Base-by-base conservation (phyloP, 176 grass and related monocot species). In the Paspalum vaginatum region DNA sequence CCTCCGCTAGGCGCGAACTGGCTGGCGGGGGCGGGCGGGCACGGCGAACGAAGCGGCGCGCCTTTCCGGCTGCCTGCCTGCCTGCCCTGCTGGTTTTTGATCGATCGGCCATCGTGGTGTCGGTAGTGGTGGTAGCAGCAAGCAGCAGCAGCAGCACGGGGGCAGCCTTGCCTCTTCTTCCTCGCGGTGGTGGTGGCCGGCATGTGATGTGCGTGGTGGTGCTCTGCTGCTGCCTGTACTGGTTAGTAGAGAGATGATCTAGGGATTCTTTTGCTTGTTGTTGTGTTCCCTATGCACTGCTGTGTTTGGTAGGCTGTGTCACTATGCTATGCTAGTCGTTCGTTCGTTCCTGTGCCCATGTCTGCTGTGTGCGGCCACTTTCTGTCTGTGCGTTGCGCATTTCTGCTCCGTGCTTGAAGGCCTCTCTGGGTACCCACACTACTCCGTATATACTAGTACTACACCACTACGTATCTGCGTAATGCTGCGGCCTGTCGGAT, bases 241-340 rank as follows among this genome's bases (percentile, higher is more conserved):
- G n/a, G n/a, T n/a, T 37, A 32, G 63, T 56, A 68, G 20, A 45
- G 53, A 61, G 61, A 75, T n/a, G 61, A 13, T 26, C 66, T 79
- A 46, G 75, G 55, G 44, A 85, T 79, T 85, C 76, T 85, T 85
- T 85, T 64, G 84, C n/a, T n/a, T n/a, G n/a, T 24, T 43, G 25
- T 22, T 42, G 32, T 22, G 17, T 9, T 48, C 24, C 14, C 12
- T 13, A 14, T 70, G 12, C 24, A 48, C 47, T 43, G 67, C 24
- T 50, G 68, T 70, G 68, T 49, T 69, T 48, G 45, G 41, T 60
- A 61, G 5, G 1, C 48, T 43, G 42, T 43, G 8, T 5, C 10
- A 59, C 56, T 61, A 61, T 59, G 21, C 57, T n/a, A 9, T 32
- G 40, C 24, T 27, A 14, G 56, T 43, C 21, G 14, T 7, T 57